phyloP scores from a whole-genome alignment of 2,329 filamentous ascomycete genomes.

The Ophiocordyceps sinensis region DNA sequence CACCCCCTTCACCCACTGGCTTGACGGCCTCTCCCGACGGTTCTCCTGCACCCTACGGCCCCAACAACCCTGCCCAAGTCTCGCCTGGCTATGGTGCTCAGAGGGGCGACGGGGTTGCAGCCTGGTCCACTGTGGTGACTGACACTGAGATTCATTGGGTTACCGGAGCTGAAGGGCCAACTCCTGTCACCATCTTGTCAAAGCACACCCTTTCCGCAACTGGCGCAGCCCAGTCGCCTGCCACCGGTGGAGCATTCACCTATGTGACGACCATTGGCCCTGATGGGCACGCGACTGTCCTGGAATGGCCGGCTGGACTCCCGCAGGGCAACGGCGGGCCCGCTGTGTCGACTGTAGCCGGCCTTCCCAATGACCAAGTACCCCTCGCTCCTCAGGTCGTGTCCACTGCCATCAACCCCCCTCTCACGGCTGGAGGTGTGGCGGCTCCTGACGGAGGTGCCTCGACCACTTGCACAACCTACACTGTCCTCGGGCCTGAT shows the following conservation, averaged over 20 bases:
- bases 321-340: conserved; percentile 4
- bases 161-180: conserved; percentile 5
- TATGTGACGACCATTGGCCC: conserved; percentile 8
- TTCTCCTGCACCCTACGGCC: background rate
- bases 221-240: background rate
- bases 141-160: conserved; percentile 11
- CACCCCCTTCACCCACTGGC: background rate
- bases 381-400: conserved; percentile 2
- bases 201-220: conserved; percentile 8
- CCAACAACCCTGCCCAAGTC: conserved; percentile 1
- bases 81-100: conserved; percentile 1
- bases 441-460: background rate
- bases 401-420: background rate
- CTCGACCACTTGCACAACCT: conserved; percentile 12
- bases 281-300: conserved; percentile 14
- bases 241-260: conserved; percentile 2
- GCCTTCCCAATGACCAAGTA: conserved; percentile 3
- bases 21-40: background rate
- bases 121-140: conserved; percentile 9
- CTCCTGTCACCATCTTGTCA: conserved; percentile 8
- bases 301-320: conserved; percentile 5
- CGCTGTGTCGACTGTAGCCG: conserved; percentile 4
- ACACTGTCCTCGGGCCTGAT: conserved; percentile 13
- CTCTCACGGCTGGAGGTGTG: background rate
- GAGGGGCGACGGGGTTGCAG: background rate